These are phyloP conservation scores for Tricholoma bakamatsutake DNA, from an alignment of 768 basidiomycete genomes.

Conservation along the genomic window DNA sequence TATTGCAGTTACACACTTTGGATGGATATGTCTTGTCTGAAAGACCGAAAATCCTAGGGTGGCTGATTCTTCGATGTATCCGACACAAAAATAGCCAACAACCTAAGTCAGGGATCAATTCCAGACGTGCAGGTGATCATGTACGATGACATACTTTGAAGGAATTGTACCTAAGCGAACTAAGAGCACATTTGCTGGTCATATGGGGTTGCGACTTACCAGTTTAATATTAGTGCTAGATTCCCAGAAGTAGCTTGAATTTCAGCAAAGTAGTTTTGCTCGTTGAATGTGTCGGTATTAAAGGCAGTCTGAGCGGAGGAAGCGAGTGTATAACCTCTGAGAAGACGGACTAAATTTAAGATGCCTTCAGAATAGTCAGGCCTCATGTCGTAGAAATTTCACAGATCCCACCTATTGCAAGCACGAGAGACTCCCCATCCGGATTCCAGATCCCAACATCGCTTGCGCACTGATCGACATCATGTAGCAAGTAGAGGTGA, in stretches of 20 bases:
- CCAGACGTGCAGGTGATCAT: neutral
- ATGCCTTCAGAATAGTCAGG: conserved; percentile 29
- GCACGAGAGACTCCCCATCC: conserved; percentile 43
- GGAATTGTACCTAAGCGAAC: conserved; percentile 48
- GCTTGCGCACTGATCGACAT: conserved; percentile 38
- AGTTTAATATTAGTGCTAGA: conserved; percentile 48
- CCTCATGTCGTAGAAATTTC: neutral
- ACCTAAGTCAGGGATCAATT: conserved; percentile 32
- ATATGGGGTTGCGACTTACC: conserved; percentile 31
- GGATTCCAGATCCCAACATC: conserved; percentile 55
- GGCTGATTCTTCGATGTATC: conserved; percentile 54
- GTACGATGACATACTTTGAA: conserved; percentile 42
- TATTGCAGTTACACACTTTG: conserved; percentile 41
- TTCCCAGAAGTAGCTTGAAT: conserved; percentile 42
- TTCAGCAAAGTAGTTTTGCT: conserved; percentile 43
- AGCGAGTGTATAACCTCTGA: conserved; percentile 54
- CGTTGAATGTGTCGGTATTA: conserved; percentile 54
- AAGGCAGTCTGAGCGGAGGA: conserved; percentile 47
- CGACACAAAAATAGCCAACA: conserved; percentile 59
- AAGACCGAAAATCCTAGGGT: conserved; percentile 59
- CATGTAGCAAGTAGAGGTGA: conserved; percentile 1
- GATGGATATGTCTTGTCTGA: conserved; percentile 50
- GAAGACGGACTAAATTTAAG: conserved; percentile 58
- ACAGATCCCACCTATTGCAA: conserved; percentile 43
- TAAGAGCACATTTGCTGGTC: neutral